phyloP scores from a whole-genome alignment of 1,284 basidiomycete genomes.

The Psilocybe mexicana region DNA sequence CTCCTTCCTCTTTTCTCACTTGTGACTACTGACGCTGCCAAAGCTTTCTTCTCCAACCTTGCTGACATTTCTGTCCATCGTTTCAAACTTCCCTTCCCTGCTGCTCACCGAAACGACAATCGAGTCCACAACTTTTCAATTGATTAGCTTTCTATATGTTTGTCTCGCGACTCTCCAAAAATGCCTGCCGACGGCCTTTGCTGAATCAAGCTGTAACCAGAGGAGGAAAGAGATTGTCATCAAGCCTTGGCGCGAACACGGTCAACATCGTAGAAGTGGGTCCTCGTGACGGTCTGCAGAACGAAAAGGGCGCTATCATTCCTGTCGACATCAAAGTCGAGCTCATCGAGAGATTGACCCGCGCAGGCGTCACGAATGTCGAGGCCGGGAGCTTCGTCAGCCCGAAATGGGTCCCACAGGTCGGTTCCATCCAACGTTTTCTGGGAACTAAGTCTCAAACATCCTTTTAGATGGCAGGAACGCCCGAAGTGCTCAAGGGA shows the following conservation, averaged over 20 bases:
- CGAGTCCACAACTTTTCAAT: too few relatives aligned
- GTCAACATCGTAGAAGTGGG: conserved; percentile 90
- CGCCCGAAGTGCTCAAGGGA: conserved; percentile 65
- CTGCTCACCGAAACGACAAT: too few relatives aligned
- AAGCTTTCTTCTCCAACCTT: too few relatives aligned
- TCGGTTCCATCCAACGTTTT: conserved; percentile 32
- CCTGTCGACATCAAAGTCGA: conserved; percentile 78
- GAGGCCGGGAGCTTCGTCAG: conserved; percentile 94
- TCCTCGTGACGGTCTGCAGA: conserved; percentile 92
- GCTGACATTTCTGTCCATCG: too few relatives aligned
- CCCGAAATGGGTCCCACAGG: conserved; percentile 93
- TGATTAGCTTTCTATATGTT: not conserved
- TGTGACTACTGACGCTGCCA: too few relatives aligned
- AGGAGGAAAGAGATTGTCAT: not conserved
- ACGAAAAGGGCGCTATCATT: conserved; percentile 73
- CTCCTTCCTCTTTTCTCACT: too few relatives aligned
- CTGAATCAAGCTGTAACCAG: not conserved
- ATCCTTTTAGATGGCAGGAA: conserved; percentile 77
- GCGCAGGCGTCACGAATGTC: conserved; percentile 72
- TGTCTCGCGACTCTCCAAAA: not conserved
- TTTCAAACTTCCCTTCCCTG: too few relatives aligned
- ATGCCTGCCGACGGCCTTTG: not conserved
- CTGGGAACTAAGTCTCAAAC: too few relatives aligned
- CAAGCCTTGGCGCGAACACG: not conserved
- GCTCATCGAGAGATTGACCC: conserved; percentile 75